Base-by-base conservation (phyloP, 495 filamentous ascomycete genomes). In the Aspergillus indologenus region DNA sequence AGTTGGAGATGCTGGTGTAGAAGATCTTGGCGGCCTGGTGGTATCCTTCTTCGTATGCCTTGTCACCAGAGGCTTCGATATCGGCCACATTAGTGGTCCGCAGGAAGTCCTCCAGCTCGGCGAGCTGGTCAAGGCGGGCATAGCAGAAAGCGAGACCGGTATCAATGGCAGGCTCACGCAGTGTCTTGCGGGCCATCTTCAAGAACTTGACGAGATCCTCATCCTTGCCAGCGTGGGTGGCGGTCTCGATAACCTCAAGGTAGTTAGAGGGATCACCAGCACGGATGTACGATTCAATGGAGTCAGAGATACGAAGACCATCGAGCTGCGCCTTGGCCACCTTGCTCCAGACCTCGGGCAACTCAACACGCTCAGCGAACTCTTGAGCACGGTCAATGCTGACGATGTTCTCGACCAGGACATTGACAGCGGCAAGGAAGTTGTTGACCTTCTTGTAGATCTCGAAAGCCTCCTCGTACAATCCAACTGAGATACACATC, bases 11-110 rank as follows among this genome's bases (percentile, higher is more conserved):
- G 80, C 89, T 97, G 52, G 86, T 90, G 76, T 87, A 99, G 82
- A 99, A 98, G 68, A 98, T 98, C 83, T 99, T 99, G 59, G 95
- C 91, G 22, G 95, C 95, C 76, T 96, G 88, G 68, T 96, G 91
- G 69, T 88, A 90, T 46, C 93, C 93, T 75, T 98, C 94, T 63
- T 85, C 87, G 69, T 96, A 97, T 29, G 95, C 94, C 79, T 96
- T 96, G 81, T 99, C 95, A 78, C 95, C 95, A 43, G 91, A 96
- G 56, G 92, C 87, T 65, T 98, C 95, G 57, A 97, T 79, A 65
- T 97, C 91, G 51, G 95, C 93, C 56, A 97, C 94, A 62, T 99
- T 99, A 47, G 91, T 92, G 20, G 86, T 85, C 54, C 90, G 89
- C 65, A 99, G 77, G 83, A 99, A 99, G 75, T 98, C 93, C 72